A percentile compares a stretch with the other conserved stretches of the same genome.
These are phyloP conservation scores for Pseudotulostoma volvatum DNA, from an alignment of 495 filamentous ascomycete species.

Conservation along the genomic window DNA sequence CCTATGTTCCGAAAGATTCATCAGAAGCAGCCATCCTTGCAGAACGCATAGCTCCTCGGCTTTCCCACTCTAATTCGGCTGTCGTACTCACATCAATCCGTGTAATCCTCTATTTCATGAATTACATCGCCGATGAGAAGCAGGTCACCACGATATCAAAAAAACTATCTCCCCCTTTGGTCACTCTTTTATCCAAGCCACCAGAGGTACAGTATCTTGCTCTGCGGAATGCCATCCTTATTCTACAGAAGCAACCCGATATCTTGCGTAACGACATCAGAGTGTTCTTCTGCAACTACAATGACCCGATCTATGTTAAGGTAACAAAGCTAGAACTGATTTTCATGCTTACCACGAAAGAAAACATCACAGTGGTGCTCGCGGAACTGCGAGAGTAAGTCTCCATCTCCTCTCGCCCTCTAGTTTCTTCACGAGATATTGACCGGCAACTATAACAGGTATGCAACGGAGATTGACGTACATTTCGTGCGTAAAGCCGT, in stretches of 20 bases:
- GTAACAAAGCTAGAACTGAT: slow-evolving; percentile 98
- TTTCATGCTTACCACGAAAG: slow-evolving; percentile 94
- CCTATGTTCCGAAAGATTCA: slow-evolving; percentile 86
- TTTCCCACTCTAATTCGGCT: slow-evolving; percentile 91
- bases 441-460: slow-evolving; percentile 24
- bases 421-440: slow-evolving; percentile 3
- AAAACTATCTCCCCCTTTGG: slow-evolving; percentile 87
- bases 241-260: slow-evolving; percentile 83
- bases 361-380: slow-evolving; percentile 89
- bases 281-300: slow-evolving; percentile 99
- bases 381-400: slow-evolving; percentile 81
- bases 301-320: slow-evolving; percentile 98
- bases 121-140: slow-evolving; percentile 91
- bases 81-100: slow-evolving; percentile 92
- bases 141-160: slow-evolving; percentile 77
- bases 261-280: slow-evolving; percentile 92
- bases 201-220: slow-evolving; percentile 96
- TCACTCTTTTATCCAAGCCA: slow-evolving; percentile 89
- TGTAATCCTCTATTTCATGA: slow-evolving; percentile 95
- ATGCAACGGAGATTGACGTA: slow-evolving; percentile 96
- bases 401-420: background rate
- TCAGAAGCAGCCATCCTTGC: slow-evolving; percentile 77
- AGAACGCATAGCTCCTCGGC: slow-evolving; percentile 79
- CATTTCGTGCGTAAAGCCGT: slow-evolving; percentile 98
- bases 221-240: slow-evolving; percentile 82